Percentiles rank a stretch among this genome's conserved stretches.
These are phyloP conservation scores for Candida montana DNA, from an alignment of 805 yeast species.

Conservation along the genomic window DNA sequence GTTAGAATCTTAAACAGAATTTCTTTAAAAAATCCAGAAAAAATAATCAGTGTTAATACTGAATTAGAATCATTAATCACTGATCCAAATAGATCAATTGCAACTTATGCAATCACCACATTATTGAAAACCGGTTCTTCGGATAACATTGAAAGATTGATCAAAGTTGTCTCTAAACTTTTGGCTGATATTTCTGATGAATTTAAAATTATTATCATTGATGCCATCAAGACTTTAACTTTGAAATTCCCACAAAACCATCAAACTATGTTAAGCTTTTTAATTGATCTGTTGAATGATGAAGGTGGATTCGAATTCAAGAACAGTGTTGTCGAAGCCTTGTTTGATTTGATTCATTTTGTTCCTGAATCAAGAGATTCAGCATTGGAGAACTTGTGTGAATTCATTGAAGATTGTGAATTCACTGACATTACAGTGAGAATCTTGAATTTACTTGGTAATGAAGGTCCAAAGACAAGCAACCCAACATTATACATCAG, in stretches of 20 bases:
- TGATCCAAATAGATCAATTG: conserved; percentile 85
- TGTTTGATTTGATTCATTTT: conserved; percentile 84
- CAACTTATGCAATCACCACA: conserved; percentile 96
- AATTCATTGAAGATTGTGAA: conserved; percentile 97
- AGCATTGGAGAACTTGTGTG: conserved; percentile 87
- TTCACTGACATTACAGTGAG: conserved; percentile 91
- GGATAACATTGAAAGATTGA: conserved; percentile 81
- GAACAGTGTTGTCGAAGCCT: conserved; percentile 83
- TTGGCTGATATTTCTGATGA: conserved; percentile 95
- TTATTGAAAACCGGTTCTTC: conserved; percentile 91
- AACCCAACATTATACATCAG: conserved; percentile 90
- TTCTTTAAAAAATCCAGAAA: conserved; percentile 77
- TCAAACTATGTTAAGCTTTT: conserved; percentile 72
- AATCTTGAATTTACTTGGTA: conserved; percentile 85
- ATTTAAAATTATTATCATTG: conserved; percentile 89
- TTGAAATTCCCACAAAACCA: conserved; percentile 90
- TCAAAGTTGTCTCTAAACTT: conserved; percentile 78
- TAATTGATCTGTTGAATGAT: conserved; percentile 79
- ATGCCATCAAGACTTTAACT: conserved; percentile 88
- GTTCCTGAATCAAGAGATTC: conserved; percentile 78
- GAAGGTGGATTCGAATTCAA: conserved; percentile 88
- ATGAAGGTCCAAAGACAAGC: conserved; percentile 83
- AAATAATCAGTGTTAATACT: conserved; percentile 68
- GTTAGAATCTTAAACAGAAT: conserved; percentile 82
- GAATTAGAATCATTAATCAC: conserved; percentile 85